These are phyloP conservation scores for Hyphopichia khmerensis DNA, from an alignment of 1,139 yeast genomes.

Conservation along the genomic window DNA sequence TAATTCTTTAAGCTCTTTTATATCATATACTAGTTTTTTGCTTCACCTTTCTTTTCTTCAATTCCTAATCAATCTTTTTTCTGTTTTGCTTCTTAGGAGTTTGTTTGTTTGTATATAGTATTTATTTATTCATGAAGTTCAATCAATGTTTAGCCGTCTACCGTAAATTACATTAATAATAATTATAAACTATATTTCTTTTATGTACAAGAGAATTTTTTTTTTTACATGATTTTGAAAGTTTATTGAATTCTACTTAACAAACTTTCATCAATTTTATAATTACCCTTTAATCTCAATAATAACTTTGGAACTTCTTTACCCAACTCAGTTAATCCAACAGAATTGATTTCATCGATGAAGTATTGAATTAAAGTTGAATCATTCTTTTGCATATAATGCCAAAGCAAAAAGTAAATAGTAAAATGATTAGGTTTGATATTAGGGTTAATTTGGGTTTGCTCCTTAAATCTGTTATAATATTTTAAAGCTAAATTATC, in stretches of 20 bases:
- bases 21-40: too few relatives aligned
- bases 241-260: not conserved
- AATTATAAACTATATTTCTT: too few relatives aligned
- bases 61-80: not conserved
- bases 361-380: slow-evolving; percentile 32
- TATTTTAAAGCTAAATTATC: slow-evolving; percentile 41
- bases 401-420: slow-evolving; percentile 52
- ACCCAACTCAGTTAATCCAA: slow-evolving; percentile 36
- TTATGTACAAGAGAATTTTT: not conserved
- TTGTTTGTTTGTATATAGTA: slow-evolving; percentile 2
- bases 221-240: not conserved
- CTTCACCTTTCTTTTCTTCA: too few relatives aligned
- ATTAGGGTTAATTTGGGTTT: slow-evolving; percentile 14
- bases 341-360: slow-evolving; percentile 32
- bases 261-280: slow-evolving; percentile 1
- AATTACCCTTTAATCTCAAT: slow-evolving; percentile 5
- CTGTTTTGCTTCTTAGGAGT: not conserved
- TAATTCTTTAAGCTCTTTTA: too few relatives aligned
- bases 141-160: too few relatives aligned
- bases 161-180: too few relatives aligned
- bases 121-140: slow-evolving; percentile 1
- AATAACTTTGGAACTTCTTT: slow-evolving; percentile 33
- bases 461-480: slow-evolving; percentile 28
- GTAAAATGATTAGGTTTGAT: slow-evolving; percentile 55
- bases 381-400: slow-evolving; percentile 36